Evolutionary conservation across 2,329 filamentous ascomycete species (phyloP).

Genomic region (Penicillium sp.): DNA sequence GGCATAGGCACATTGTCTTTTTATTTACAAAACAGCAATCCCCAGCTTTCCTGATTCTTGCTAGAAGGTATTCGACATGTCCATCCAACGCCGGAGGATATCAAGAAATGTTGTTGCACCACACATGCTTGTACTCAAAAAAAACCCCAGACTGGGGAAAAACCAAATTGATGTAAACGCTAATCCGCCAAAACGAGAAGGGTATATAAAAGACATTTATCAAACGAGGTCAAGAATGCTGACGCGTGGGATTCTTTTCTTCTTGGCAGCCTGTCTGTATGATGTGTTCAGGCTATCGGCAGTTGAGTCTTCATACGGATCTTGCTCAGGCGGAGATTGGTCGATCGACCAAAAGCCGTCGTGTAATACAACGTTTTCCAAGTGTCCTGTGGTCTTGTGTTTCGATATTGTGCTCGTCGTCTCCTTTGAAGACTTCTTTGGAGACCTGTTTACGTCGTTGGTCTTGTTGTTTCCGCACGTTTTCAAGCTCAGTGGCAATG

Average conservation of each 20-base stretch:
- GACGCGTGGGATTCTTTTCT: conserved; percentile 33
- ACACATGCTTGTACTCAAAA: neutral
- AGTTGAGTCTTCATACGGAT: conserved; percentile 6
- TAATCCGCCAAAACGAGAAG: neutral
- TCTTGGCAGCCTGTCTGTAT: conserved; percentile 13
- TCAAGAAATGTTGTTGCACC: neutral
- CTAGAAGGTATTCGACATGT: neutral
- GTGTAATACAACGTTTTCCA: conserved; percentile 20
- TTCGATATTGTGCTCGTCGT: neutral
- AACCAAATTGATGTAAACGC: neutral
- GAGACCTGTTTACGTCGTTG: neutral
- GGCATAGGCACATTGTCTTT: neutral
- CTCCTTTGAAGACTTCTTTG: neutral
- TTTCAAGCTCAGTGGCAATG: neutral
- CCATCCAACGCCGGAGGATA: neutral
- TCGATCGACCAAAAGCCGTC: conserved; percentile 28
- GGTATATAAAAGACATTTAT: conserved; percentile 11
- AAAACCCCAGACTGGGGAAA: neutral
- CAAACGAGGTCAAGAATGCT: conserved; percentile 34
- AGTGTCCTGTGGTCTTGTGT: conserved; percentile 6
- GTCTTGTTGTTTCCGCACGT: neutral
- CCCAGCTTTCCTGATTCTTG: neutral
- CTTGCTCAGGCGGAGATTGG: conserved; percentile 3
- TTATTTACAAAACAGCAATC: neutral
- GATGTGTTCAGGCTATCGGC: neutral